Evolutionary conservation across 768 basidiomycete species (phyloP).

Genomic region (Rhodotorula babjevae): DNA sequence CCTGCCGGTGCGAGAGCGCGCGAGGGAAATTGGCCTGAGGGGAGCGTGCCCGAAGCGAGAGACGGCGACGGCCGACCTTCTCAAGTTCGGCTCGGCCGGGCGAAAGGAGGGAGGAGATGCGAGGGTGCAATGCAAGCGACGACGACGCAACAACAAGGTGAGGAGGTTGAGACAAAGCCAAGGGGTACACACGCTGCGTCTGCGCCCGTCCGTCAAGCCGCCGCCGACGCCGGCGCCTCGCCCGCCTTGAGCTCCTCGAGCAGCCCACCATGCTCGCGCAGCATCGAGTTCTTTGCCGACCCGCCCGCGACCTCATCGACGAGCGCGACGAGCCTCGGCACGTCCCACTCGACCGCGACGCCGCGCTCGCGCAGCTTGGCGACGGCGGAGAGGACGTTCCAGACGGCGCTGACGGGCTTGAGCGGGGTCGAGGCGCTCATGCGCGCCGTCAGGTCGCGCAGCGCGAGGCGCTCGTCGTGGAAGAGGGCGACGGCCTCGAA

Average conservation of each 20-base stretch:
- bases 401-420: slow-evolving; percentile 8
- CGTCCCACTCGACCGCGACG: slow-evolving; percentile 16
- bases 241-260: not conserved
- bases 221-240: too few relatives aligned
- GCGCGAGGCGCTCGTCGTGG: not conserved
- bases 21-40: too few relatives aligned
- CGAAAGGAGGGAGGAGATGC: too few relatives aligned
- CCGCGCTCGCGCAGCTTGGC: not conserved
- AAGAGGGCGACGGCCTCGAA: slow-evolving; percentile 15
- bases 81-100: too few relatives aligned
- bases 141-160: not conserved
- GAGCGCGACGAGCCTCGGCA: not conserved
- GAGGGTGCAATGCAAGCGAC: too few relatives aligned
- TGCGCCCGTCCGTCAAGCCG: too few relatives aligned
- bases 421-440: slow-evolving; percentile 12
- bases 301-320: not conserved
- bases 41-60: too few relatives aligned
- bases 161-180: too few relatives aligned
- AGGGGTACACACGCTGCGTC: too few relatives aligned
- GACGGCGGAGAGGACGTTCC: slow-evolving; percentile 7
- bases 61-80: too few relatives aligned
- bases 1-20: too few relatives aligned
- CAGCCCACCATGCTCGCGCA: not conserved
- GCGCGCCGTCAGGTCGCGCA: not conserved
- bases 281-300: not conserved